Evolutionary conservation across 2,329 filamentous ascomycete genomes (phyloP).

Genomic region (Zymoseptoria passerinii): DNA sequence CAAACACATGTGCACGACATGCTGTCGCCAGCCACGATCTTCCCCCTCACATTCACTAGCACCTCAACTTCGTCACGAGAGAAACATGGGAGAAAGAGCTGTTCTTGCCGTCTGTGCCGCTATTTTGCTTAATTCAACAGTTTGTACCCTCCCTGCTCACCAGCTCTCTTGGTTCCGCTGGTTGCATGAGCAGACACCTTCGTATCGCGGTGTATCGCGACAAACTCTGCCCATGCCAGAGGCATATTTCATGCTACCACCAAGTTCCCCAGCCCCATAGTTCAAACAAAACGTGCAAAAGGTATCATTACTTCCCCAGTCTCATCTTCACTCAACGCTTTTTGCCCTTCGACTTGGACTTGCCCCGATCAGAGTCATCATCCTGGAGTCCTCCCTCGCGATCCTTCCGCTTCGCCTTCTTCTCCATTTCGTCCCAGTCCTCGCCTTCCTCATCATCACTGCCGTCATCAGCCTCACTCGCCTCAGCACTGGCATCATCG

Average conservation of each 20-base stretch:
- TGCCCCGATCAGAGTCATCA: constrained; percentile 58
- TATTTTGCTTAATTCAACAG: background rate
- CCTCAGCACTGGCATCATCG: constrained; percentile 76
- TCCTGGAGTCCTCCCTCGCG: constrained; percentile 47
- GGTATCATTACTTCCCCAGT: background rate
- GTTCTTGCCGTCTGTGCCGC: background rate
- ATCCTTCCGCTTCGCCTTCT: constrained; percentile 65
- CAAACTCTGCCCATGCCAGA: too few species aligned
- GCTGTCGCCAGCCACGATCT: too few species aligned
- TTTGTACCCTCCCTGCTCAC: background rate
- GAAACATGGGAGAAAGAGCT: background rate
- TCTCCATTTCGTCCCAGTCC: constrained; percentile 87
- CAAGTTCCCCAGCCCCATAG: background rate
- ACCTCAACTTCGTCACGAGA: background rate
- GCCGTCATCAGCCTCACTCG: constrained; percentile 57
- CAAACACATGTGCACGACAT: too few species aligned
- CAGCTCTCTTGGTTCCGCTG: background rate
- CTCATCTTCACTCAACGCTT: constrained; percentile 14
- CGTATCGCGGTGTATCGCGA: background rate
- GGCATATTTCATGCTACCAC: background rate
- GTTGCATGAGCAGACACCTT: background rate
- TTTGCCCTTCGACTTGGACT: constrained; percentile 33
- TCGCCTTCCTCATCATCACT: constrained; percentile 61
- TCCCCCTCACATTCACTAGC: too few species aligned
- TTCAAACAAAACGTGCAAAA: background rate